phyloP scores from a whole-genome alignment of 1,284 basidiomycete genomes.

The Cryptococcus sp. region DNA sequence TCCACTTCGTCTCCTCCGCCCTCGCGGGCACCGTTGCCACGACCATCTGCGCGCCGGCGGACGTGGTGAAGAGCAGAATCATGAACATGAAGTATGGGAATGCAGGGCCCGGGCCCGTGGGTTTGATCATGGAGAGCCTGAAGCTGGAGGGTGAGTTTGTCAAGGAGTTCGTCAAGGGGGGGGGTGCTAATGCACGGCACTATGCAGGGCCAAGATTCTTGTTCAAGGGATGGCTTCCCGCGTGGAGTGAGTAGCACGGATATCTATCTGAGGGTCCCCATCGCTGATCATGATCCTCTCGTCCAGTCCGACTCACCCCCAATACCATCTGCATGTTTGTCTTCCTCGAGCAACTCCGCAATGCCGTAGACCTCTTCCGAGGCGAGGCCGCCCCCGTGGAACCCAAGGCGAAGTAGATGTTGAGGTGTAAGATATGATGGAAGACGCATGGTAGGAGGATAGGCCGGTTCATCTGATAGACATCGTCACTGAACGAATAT shows the following conservation, averaged over 20 bases:
- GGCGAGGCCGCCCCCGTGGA: not conserved
- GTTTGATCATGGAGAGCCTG: slow-evolving; percentile 25
- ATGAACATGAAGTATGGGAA: slow-evolving; percentile 47
- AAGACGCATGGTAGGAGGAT: not conserved
- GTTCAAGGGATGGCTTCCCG: slow-evolving; percentile 57
- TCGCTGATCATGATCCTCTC: not conserved
- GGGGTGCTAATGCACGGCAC: not conserved
- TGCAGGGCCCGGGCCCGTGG: slow-evolving; percentile 27
- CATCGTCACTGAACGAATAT: not conserved
- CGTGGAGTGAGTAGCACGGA: slow-evolving; percentile 48
- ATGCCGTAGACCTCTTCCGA: slow-evolving; percentile 35
- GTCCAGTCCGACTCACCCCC: slow-evolving; percentile 50
- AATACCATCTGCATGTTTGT: slow-evolving; percentile 52
- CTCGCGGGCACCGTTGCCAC: slow-evolving; percentile 56
- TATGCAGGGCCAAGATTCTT: slow-evolving; percentile 51
- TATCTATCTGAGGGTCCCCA: not conserved
- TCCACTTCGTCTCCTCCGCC: slow-evolving; percentile 54
- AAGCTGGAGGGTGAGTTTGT: slow-evolving; percentile 30
- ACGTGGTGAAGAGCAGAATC: slow-evolving; percentile 55
- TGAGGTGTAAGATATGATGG: not conserved
- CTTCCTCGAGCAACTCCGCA: slow-evolving; percentile 48
- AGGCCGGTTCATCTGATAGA: not conserved
- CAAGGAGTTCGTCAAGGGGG: not conserved
- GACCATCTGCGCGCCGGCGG: slow-evolving; percentile 52
- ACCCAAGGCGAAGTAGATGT: not conserved